Evolutionary conservation across 2,329 filamentous ascomycete genomes (phyloP).

Genomic region (Penicillium psychrosexuale): DNA sequence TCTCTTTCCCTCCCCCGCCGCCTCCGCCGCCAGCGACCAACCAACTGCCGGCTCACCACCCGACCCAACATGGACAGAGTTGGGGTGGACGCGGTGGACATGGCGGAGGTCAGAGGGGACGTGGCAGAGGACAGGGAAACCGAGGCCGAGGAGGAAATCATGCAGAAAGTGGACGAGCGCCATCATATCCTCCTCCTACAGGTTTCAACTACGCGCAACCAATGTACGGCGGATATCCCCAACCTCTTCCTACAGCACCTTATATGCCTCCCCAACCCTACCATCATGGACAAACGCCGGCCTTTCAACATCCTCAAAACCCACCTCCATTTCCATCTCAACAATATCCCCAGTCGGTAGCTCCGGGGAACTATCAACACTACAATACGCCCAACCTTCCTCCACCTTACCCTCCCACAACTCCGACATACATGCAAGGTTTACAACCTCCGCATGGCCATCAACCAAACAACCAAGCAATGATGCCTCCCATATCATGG

Average conservation of each 20-base stretch:
- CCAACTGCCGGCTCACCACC: constrained; percentile 20
- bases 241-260: constrained; percentile 25
- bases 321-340: constrained; percentile 21
- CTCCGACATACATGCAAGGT: constrained; percentile 17
- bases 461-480: constrained; percentile 34
- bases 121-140: constrained; percentile 36
- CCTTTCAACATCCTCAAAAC: constrained; percentile 23
- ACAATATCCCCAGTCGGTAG: constrained; percentile 27
- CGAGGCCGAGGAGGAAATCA: constrained; percentile 26
- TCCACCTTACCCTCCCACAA: constrained; percentile 20
- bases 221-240: constrained; percentile 32
- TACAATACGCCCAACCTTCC: constrained; percentile 28
- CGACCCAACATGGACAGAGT: constrained; percentile 30
- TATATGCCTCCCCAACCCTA: constrained; percentile 28
- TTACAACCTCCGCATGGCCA: constrained; percentile 25
- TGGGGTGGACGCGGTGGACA: constrained; percentile 29
- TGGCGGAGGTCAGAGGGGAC: constrained; percentile 19
- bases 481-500: constrained; percentile 57
- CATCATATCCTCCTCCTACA: constrained; percentile 22
- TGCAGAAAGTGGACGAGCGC: constrained; percentile 13
- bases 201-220: constrained; percentile 29
- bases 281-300: constrained; percentile 22
- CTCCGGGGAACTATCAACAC: constrained; percentile 26
- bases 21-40: constrained; percentile 31
- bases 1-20: constrained; percentile 48